phyloP scores from a whole-genome alignment of 345 rosid species.

The Adansonia digitata region DNA sequence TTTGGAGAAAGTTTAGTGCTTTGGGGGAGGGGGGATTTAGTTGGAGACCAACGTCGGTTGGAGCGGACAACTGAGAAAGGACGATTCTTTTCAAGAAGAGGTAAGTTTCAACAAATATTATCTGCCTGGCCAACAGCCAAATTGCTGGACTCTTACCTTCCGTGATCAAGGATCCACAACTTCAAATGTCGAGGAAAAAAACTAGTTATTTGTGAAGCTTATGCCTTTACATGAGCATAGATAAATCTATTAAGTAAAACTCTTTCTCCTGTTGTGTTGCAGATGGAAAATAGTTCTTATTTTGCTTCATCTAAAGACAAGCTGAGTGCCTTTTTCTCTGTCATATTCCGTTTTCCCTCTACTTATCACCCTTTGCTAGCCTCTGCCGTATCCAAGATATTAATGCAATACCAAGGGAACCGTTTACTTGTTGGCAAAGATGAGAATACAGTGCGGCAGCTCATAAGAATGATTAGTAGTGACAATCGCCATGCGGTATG shows the following conservation, averaged over 20 bases:
- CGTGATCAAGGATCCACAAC: too few relatives aligned
- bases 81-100: slow-evolving; percentile 44
- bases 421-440: slow-evolving; percentile 85
- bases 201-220: slow-evolving; percentile 1
- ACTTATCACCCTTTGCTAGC: slow-evolving; percentile 97
- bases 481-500: slow-evolving; percentile 87
- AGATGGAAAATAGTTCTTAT: slow-evolving; percentile 92
- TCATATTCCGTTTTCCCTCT: slow-evolving; percentile 94
- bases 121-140: too few relatives aligned
- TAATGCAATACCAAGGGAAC: slow-evolving; percentile 85
- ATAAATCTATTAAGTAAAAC: slow-evolving; percentile 5
- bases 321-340: slow-evolving; percentile 94
- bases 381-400: slow-evolving; percentile 87
- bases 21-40: too few relatives aligned
- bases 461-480: slow-evolving; percentile 96
- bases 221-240: slow-evolving; percentile 9
- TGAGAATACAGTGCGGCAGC: slow-evolving; percentile 96
- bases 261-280: slow-evolving; percentile 25
- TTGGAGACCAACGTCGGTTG: too few relatives aligned
- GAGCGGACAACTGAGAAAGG: too few relatives aligned
- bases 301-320: slow-evolving; percentile 92
- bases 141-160: too few relatives aligned
- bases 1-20: too few relatives aligned
- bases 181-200: too few relatives aligned
- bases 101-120: slow-evolving; percentile 26